phyloP scores from a whole-genome alignment of 495 filamentous ascomycete genomes.

The Daldinia caldariorum region DNA sequence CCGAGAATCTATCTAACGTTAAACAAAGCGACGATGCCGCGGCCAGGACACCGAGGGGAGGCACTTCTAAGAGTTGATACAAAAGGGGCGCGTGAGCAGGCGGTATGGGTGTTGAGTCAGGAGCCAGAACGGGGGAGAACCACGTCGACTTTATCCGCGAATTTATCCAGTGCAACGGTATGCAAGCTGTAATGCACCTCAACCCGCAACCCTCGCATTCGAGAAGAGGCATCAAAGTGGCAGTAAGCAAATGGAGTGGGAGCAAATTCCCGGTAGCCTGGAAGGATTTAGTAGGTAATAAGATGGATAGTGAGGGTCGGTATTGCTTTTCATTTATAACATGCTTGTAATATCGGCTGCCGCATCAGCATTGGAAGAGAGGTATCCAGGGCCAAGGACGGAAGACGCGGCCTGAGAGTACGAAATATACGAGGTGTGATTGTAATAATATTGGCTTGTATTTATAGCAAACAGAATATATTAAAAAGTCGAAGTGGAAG shows the following conservation, averaged over 20 bases:
- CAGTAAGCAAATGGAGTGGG: conserved; percentile 18
- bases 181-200: conserved; percentile 39
- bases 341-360: conserved; percentile 22
- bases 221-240: conserved; percentile 13
- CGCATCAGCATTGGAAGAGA: conserved; percentile 18
- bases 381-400: conserved; percentile 8
- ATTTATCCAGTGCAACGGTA: conserved; percentile 43
- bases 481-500: not conserved
- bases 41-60: conserved; percentile 9
- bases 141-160: conserved; percentile 37
- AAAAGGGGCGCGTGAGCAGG: conserved; percentile 33
- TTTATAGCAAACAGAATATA: not conserved
- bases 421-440: conserved; percentile 10
- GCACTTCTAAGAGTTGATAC: conserved; percentile 10
- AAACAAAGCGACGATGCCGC: conserved; percentile 29
- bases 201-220: conserved; percentile 27
- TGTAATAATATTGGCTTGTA: conserved; percentile 1
- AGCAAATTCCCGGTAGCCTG: conserved; percentile 35
- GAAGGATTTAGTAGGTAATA: conserved; percentile 42
- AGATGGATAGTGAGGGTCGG: conserved; percentile 17
- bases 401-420: conserved; percentile 1
- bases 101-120: conserved; percentile 22
- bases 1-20: conserved; percentile 31
- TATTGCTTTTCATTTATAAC: conserved; percentile 37
- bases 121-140: conserved; percentile 37